phyloP scores from a whole-genome alignment of 1,284 basidiomycete species.

The Rhodofomes roseus region DNA sequence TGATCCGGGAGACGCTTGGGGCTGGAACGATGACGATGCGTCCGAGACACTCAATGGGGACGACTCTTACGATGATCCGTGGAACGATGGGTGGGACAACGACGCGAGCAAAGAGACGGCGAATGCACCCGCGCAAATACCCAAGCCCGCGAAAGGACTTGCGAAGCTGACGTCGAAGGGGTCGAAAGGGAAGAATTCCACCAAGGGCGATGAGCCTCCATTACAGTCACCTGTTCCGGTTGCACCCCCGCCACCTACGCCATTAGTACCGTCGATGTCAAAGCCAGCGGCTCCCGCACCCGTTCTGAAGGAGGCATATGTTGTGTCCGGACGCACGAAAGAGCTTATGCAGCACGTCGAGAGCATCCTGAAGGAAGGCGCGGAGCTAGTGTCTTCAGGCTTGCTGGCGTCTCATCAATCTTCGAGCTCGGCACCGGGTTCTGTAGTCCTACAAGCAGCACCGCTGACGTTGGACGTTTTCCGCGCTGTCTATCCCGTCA shows the following conservation, averaged over 20 bases:
- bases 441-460: conserved; percentile 56
- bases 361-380: conserved; percentile 54
- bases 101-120: conserved; percentile 23
- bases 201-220: conserved; percentile 12
- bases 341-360: conserved; percentile 59
- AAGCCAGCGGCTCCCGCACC: conserved; percentile 3
- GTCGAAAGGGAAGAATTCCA: conserved; percentile 41
- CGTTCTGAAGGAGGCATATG: conserved; percentile 46
- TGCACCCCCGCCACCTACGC: conserved; percentile 24
- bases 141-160: conserved; percentile 51
- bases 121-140: conserved; percentile 26
- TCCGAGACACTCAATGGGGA: conserved; percentile 20
- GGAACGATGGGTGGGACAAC: conserved; percentile 67
- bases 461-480: conserved; percentile 77
- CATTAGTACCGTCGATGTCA: conserved; percentile 10
- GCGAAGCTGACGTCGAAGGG: conserved; percentile 54
- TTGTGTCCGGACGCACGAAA: conserved; percentile 53
- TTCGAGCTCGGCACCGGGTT: conserved; percentile 38
- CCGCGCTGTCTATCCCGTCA: conserved; percentile 78
- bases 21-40: conserved; percentile 52
- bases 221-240: conserved; percentile 17
- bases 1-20: conserved; percentile 60
- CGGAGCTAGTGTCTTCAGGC: conserved; percentile 50
- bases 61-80: conserved; percentile 27
- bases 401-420: conserved; percentile 39